Conservation (phyloP, 257 asterid genomes). For the Solanum lignicaule region DNA sequence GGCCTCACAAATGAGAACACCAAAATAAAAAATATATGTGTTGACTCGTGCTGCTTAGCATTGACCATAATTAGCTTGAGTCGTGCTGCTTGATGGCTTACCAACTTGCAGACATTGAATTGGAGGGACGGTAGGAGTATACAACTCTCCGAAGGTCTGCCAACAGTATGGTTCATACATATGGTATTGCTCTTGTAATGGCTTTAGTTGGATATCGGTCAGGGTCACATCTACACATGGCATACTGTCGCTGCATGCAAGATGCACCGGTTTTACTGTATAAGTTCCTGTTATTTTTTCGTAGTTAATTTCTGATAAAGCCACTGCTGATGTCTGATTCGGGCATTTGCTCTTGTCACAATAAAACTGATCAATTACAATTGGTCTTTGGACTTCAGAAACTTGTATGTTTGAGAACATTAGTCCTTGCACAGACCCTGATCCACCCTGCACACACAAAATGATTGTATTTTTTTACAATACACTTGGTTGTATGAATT, state of each 20-base stretch:
- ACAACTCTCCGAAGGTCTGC: conserved; percentile 66
- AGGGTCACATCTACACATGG: conserved; percentile 75
- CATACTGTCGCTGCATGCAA: conserved; percentile 69
- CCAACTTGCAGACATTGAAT: conserved; percentile 50
- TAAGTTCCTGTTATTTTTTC: conserved; percentile 70
- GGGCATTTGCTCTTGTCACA: conserved; percentile 63
- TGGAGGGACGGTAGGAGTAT: conserved; percentile 64
- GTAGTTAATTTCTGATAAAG: conserved; percentile 66
- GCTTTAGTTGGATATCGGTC: conserved; percentile 40
- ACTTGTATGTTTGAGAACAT: conserved; percentile 73
- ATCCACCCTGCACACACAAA: conserved; percentile 62
- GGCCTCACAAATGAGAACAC: conserved; percentile 53
- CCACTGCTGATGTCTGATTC: conserved; percentile 71
- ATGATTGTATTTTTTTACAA: not conserved
- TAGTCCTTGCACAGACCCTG: conserved; percentile 58
- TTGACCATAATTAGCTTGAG: conserved; percentile 45
- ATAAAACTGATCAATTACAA: conserved; percentile 75
- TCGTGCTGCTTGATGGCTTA: conserved; percentile 49
- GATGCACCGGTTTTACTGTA: conserved; percentile 77
- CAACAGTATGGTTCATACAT: conserved; percentile 85
- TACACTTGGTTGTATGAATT: not conserved
- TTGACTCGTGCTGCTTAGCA: conserved; percentile 20
- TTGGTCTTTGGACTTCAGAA: conserved; percentile 67
- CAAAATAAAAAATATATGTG: conserved; percentile 2
- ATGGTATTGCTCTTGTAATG: conserved; percentile 47